phyloP scores from a whole-genome alignment of 2,329 filamentous ascomycete genomes.

The Coniochaeta sp. region DNA sequence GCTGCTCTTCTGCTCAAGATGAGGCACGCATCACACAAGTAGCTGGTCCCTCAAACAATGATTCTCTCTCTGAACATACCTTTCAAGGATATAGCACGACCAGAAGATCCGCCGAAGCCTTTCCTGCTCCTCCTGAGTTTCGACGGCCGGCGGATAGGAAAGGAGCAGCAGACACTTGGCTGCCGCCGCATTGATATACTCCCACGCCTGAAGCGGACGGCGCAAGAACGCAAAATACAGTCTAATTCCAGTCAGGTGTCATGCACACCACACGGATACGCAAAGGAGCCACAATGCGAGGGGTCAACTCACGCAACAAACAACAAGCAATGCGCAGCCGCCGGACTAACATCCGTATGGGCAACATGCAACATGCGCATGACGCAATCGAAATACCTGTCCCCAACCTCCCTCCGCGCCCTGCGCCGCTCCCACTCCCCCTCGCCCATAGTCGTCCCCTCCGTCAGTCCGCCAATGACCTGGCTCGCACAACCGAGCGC shows the following conservation, averaged over 20 bases:
- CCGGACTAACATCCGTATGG: conserved; percentile 36
- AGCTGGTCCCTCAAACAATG: too few relatives aligned
- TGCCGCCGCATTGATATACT: conserved; percentile 39
- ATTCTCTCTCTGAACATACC: conserved; percentile 18
- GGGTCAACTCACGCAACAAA: conserved; percentile 35
- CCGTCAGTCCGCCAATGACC: conserved; percentile 22
- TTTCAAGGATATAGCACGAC: conserved; percentile 47
- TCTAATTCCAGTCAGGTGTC: conserved; percentile 12
- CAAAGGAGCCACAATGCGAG: too few relatives aligned
- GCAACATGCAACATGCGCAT: conserved; percentile 36
- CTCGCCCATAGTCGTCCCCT: conserved; percentile 6
- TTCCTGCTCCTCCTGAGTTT: conserved; percentile 32
- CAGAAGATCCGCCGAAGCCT: conserved; percentile 44
- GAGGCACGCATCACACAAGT: too few relatives aligned
- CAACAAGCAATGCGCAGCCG: conserved; percentile 41
- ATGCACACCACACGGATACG: too few relatives aligned
- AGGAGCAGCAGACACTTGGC: conserved; percentile 41
- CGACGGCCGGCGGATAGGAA: conserved; percentile 29
- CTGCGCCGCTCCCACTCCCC: conserved; percentile 21
- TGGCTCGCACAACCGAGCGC: conserved; percentile 39
- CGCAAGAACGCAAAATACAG: conserved; percentile 43
- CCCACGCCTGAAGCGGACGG: conserved; percentile 43
- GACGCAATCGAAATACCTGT: conserved; percentile 37
- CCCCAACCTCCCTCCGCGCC: conserved; percentile 25
- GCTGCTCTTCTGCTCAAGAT: background rate